Percentiles rank a stretch among this genome's conserved stretches.
Evolutionary conservation across 2,329 filamentous ascomycete genomes (phyloP).

Genomic region (Ascocoryne sarcoides): DNA sequence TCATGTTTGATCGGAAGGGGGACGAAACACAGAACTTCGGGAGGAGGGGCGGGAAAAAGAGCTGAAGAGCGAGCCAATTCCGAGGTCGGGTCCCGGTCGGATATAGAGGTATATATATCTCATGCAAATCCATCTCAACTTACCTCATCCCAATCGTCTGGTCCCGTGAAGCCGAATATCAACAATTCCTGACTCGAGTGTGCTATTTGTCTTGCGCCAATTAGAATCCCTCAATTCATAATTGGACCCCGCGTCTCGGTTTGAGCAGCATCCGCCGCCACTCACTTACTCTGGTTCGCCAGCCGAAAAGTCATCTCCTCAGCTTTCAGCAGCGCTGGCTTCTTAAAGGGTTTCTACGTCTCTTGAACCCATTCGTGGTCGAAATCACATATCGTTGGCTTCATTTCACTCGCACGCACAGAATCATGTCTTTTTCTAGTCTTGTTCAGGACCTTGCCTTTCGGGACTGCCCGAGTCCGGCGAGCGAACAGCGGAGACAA

Average conservation of each 20-base stretch:
- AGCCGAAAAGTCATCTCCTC: too few relatives aligned
- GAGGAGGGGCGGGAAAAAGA: background rate
- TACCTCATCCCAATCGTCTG: too few relatives aligned
- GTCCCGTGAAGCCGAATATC: too few relatives aligned
- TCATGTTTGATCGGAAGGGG: background rate
- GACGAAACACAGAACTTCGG: background rate
- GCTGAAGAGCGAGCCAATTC: too few relatives aligned
- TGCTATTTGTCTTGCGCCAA: background rate
- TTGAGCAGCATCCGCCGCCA: background rate
- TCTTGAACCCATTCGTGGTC: background rate
- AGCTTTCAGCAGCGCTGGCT: background rate
- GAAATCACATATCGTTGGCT: background rate
- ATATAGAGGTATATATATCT: too few relatives aligned
- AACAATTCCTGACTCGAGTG: background rate
- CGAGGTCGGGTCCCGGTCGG: too few relatives aligned
- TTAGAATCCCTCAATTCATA: background rate
- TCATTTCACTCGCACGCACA: background rate
- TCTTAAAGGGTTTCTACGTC: too few relatives aligned
- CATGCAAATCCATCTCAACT: too few relatives aligned
- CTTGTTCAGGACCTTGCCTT: slow-evolving; percentile 57
- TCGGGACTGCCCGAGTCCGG: slow-evolving; percentile 39
- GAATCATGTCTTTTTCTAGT: slow-evolving; percentile 56
- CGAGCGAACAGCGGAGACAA: slow-evolving; percentile 34
- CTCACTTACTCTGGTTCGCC: too few relatives aligned
- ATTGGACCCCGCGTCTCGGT: background rate